Conservation (phyloP, 768 basidiomycete genomes). For the Pleurotus djamor region DNA sequence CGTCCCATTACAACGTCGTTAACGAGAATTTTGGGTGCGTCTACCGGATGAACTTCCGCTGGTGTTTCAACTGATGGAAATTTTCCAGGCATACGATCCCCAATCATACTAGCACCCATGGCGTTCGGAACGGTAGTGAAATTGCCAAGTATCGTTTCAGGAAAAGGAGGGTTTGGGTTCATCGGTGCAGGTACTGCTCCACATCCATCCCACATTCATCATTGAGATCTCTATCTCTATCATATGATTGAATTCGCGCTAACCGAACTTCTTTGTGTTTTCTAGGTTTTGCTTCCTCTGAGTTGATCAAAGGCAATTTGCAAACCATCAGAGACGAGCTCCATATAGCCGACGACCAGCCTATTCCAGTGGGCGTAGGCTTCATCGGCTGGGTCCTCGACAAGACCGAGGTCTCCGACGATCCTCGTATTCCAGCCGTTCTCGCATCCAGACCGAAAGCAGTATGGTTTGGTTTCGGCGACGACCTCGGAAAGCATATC, state of each 20-base stretch:
- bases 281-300: conserved; percentile 34
- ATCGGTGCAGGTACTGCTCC: conserved; percentile 40
- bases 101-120: conserved; percentile 62
- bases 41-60: neutral
- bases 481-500: conserved; percentile 48
- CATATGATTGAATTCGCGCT: neutral
- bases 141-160: conserved; percentile 42
- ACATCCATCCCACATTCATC: neutral
- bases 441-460: conserved; percentile 46
- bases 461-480: conserved; percentile 65
- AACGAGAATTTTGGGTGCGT: neutral
- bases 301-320: conserved; percentile 37
- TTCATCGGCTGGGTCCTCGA: conserved; percentile 60
- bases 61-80: neutral
- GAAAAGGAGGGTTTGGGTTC: conserved; percentile 58
- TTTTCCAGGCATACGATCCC: conserved; percentile 39
- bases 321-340: conserved; percentile 32
- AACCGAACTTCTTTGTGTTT: neutral
- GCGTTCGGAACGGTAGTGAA: conserved; percentile 32
- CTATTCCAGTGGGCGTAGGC: conserved; percentile 57
- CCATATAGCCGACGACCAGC: conserved; percentile 19
- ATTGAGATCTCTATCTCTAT: neutral
- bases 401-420: conserved; percentile 26
- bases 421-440: conserved; percentile 34
- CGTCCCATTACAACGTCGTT: neutral